Conservation (phyloP, 1,284 basidiomycete genomes). For the Ceratobasidium sp. region DNA sequence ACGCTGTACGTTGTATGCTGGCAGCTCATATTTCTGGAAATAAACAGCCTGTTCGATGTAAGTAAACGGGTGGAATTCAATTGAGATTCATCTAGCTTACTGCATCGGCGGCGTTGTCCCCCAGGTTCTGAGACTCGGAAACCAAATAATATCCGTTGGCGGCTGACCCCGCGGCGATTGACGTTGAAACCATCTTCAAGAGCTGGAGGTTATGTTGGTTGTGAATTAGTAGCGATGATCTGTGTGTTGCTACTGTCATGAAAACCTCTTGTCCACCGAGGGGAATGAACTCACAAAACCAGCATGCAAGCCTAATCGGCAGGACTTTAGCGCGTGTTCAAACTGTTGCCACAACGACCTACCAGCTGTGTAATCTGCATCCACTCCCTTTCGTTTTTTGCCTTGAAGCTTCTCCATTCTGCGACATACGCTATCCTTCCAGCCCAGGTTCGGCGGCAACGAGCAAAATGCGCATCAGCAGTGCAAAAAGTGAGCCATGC, state of each 20-base stretch:
- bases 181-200: background rate
- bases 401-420: slow-evolving; percentile 4
- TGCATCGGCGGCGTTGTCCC: slow-evolving; percentile 12
- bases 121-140: slow-evolving; percentile 14
- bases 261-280: too few relatives aligned
- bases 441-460: background rate
- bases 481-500: background rate
- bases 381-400: slow-evolving; percentile 13
- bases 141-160: background rate
- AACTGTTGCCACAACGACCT: too few relatives aligned
- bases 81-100: background rate
- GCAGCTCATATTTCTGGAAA: slow-evolving; percentile 23
- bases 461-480: background rate
- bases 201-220: background rate
- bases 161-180: background rate
- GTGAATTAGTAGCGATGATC: background rate
- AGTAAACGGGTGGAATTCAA: background rate
- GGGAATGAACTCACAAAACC: too few relatives aligned
- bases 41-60: slow-evolving; percentile 1
- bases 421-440: slow-evolving; percentile 4
- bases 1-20: slow-evolving; percentile 2
- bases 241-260: background rate
- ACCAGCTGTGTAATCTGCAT: slow-evolving; percentile 2
- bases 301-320: too few relatives aligned
- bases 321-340: too few relatives aligned